These are phyloP conservation scores for Eudorina sp. DNA, from an alignment of 139 green algal species.

Conservation along the genomic window DNA sequence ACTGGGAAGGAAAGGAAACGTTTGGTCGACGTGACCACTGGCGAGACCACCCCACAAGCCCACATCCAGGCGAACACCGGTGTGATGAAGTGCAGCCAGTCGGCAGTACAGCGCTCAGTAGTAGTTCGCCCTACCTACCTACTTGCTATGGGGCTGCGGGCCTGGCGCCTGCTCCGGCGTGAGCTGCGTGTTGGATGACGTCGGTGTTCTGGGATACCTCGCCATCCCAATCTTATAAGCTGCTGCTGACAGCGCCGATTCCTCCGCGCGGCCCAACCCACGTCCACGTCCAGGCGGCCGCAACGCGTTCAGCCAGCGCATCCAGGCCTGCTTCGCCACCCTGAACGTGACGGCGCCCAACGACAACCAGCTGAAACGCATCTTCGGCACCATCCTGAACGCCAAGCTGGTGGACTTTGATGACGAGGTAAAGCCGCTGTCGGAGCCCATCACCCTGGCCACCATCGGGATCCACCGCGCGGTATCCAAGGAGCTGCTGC, in stretches of 20 bases:
- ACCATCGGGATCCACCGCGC: constrained; percentile 72
- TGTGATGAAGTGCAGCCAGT: too few species aligned
- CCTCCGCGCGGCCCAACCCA: background rate
- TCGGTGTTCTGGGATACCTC: too few species aligned
- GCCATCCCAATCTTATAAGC: too few species aligned
- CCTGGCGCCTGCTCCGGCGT: too few species aligned
- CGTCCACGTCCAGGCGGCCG: constrained; percentile 62
- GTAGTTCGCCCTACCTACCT: too few species aligned
- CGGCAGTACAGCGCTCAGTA: too few species aligned
- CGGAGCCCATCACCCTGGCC: constrained; percentile 75
- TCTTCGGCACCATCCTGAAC: constrained; percentile 86
- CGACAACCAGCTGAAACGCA: constrained; percentile 83
- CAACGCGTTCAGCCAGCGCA: constrained; percentile 82
- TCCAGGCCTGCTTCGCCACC: constrained; percentile 79
- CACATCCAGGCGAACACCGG: too few species aligned
- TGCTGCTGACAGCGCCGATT: background rate
- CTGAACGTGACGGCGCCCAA: constrained; percentile 82
- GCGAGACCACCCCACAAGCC: too few species aligned
- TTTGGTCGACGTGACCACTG: too few species aligned
- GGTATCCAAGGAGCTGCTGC: constrained; percentile 80
- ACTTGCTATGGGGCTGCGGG: too few species aligned
- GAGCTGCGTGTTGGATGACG: too few species aligned
- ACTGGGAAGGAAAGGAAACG: too few species aligned
- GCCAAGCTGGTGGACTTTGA: constrained; percentile 84
- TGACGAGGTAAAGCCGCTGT: constrained; percentile 83